Conservation (phyloP, 75 land plant species). For the Picea glauca region DNA sequence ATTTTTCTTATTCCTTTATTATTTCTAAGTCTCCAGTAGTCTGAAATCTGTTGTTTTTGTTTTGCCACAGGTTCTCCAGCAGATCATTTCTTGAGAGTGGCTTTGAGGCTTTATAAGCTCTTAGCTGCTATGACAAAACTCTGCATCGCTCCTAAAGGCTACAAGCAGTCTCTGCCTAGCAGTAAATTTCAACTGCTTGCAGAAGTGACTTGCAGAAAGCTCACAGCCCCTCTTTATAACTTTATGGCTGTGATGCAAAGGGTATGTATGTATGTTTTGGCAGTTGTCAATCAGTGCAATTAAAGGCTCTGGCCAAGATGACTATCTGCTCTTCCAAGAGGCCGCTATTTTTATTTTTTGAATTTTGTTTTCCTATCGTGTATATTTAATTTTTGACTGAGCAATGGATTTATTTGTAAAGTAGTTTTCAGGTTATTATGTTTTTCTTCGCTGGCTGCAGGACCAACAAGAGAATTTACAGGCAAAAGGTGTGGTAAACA, state of each 20-base stretch:
- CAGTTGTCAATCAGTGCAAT: not conserved
- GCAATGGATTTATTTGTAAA: not conserved
- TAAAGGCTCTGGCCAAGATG: not conserved
- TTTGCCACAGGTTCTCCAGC: conserved; percentile 56
- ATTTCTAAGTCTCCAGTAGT: not conserved
- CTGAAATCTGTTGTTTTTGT: conserved; percentile 5
- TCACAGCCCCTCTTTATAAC: conserved; percentile 75
- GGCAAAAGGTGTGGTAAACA: conserved; percentile 44
- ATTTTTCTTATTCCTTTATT: not conserved
- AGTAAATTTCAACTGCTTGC: conserved; percentile 71
- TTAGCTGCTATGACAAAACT: conserved; percentile 75
- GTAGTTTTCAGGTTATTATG: not conserved
- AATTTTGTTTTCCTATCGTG: not conserved
- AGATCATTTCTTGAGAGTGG: conserved; percentile 70
- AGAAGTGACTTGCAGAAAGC: conserved; percentile 77
- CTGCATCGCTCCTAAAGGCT: conserved; percentile 85
- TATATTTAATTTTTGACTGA: not conserved
- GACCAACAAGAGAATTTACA: conserved; percentile 60
- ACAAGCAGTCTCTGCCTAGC: conserved; percentile 63
- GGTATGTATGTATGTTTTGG: conserved; percentile 28
- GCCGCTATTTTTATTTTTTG: not conserved
- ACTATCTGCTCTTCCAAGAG: not conserved
- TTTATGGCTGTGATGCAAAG: conserved; percentile 77
- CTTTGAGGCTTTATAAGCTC: conserved; percentile 68
- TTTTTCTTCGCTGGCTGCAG: conserved; percentile 31